phyloP scores from a whole-genome alignment of 169 alveolate species.

The Amoebophrya sp. region DNA sequence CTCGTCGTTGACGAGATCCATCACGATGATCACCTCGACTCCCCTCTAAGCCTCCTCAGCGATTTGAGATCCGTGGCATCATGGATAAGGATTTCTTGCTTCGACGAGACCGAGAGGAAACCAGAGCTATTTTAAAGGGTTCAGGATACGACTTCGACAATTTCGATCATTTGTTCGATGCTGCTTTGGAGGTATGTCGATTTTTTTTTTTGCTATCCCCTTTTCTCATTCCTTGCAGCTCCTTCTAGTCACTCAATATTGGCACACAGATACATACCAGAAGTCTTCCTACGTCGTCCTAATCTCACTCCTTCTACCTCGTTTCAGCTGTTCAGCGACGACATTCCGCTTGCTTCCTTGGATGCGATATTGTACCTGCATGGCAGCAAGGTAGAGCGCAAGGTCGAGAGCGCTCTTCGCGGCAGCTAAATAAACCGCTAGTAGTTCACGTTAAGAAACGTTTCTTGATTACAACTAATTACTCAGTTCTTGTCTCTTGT shows the following conservation, averaged over 20 bases:
- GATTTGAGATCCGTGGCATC: not conserved
- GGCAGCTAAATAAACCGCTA: not conserved
- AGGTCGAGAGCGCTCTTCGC: not conserved
- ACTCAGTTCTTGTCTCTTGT: too few relatives aligned
- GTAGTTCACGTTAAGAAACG: too few relatives aligned
- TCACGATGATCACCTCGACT: not conserved
- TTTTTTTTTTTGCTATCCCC: too few relatives aligned
- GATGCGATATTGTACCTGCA: not conserved
- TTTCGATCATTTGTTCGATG: not conserved
- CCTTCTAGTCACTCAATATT: too few relatives aligned
- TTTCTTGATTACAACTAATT: too few relatives aligned
- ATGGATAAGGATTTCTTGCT: not conserved
- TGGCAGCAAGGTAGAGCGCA: not conserved
- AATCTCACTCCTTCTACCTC: too few relatives aligned
- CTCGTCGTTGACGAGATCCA: not conserved
- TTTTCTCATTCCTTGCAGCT: too few relatives aligned
- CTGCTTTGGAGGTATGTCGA: not conserved
- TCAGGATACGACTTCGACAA: not conserved
- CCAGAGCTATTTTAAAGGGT: not conserved
- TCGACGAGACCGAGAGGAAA: not conserved
- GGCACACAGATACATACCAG: too few relatives aligned
- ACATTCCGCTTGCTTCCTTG: not conserved
- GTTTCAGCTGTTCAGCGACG: constrained; percentile 9
- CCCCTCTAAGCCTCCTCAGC: too few relatives aligned
- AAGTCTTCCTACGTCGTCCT: too few relatives aligned